Evolutionary conservation across 2,329 filamentous ascomycete genomes (phyloP), one percentile per base, ranked within the genome.

Genomic region (Colletotrichum phormii): DNA sequence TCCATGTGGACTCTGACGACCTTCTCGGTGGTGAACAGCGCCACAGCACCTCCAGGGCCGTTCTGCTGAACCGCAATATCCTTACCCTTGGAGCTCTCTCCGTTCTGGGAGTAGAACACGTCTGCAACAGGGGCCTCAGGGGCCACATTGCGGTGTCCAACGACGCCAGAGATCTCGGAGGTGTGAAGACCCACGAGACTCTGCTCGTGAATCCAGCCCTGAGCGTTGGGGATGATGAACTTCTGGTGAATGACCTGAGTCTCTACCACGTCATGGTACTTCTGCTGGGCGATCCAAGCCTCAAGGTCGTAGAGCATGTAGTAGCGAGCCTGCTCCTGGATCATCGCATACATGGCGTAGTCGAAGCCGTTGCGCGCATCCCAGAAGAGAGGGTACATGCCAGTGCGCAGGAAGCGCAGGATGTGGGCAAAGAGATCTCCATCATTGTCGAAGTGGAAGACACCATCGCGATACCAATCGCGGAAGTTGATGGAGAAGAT

Each of bases 361-460:
- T 84, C 77, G 74, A 83, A 82, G 5, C 82, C 80, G 1, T 66
- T 64, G 5, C 71, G 73, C 1, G 59, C 62, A 37, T 75, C 64
- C 71, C 78, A 84, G 75, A 83, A 82, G 6, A 85, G 66, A 0
- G 83, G 82, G 65, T 79, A 78, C 22, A 77, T 73, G 7, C 78
- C 77, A 5, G 78, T 79, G 42, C 81, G 80, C 57, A 84, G 78
- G 74, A 80, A 82, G 15, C 78, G 76, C 35, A 83, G 77, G 64
- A 84, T 75, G 62, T 84, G 78, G 15, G 75, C 72, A 73, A 85
- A 85, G 6, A 82, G 65, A 3, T 77, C 77, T 0, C 80, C 78
- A 66, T 84, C 82, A 0, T 79, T 78, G 72, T 84, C 82, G 46
- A 85, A 69, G 75, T 84, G 64, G 11, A 64, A 29, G 35, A 37